Evolutionary conservation across 2,329 filamentous ascomycete genomes (phyloP).

Genomic region (Aurifilum marmelostoma): DNA sequence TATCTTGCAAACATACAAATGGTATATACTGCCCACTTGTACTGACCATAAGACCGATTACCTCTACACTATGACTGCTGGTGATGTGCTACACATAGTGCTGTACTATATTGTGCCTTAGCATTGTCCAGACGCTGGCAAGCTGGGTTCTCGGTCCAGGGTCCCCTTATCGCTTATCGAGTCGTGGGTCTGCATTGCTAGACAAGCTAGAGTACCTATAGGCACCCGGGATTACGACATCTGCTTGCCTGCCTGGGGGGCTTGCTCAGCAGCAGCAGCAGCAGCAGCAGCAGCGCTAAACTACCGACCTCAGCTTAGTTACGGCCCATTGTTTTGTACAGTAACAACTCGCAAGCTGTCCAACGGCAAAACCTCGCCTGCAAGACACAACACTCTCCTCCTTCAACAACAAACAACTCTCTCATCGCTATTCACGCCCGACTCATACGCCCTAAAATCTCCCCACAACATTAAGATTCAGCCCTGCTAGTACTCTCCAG

Average conservation of each 20-base stretch:
- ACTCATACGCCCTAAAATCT: neutral
- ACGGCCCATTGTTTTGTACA: neutral
- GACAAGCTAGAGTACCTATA: neutral
- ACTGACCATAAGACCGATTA: neutral
- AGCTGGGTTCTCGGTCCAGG: neutral
- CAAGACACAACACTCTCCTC: neutral
- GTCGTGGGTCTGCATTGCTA: neutral
- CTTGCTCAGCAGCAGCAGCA: constrained; percentile 6
- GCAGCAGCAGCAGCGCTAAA: constrained; percentile 5
- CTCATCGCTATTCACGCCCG: neutral
- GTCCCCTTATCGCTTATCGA: constrained; percentile 11
- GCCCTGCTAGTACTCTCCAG: neutral
- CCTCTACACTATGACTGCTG: neutral
- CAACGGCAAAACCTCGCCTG: neutral
- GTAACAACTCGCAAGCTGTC: constrained; percentile 5
- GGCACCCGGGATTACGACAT: constrained; percentile 10
- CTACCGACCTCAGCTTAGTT: constrained; percentile 1
- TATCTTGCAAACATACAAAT: neutral
- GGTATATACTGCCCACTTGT: neutral
- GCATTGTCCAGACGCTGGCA: neutral
- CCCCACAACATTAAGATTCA: neutral
- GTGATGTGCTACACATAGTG: neutral
- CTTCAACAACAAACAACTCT: neutral
- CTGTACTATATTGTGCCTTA: neutral
- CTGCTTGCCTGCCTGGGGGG: constrained; percentile 10